Evolutionary conservation across 1,284 basidiomycete species (phyloP).

Genomic region (Abortiporus biennis): DNA sequence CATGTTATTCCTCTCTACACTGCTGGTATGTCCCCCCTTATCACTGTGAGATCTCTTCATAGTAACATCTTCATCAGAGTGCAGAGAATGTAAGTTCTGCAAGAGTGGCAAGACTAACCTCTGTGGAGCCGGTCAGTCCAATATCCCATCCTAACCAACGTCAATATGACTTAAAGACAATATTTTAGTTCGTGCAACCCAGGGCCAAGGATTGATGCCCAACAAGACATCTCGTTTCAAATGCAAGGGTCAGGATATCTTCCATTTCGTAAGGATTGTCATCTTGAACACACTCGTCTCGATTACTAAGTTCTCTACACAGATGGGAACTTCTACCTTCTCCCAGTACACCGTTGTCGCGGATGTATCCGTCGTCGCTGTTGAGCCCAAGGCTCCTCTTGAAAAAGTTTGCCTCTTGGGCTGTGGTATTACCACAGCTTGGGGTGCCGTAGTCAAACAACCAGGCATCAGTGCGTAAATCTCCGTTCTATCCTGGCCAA

Average conservation of each 20-base stretch:
- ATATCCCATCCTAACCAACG: background rate
- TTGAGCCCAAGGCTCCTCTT: constrained; percentile 82
- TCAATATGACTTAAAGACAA: constrained; percentile 7
- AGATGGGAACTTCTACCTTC: constrained; percentile 99
- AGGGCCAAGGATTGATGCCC: constrained; percentile 97
- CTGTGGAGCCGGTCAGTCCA: constrained; percentile 67
- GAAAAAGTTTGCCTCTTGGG: constrained; percentile 94
- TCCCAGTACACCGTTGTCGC: constrained; percentile 99
- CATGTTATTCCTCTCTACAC: constrained; percentile 95
- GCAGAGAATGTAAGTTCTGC: constrained; percentile 96
- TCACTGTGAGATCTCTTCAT: constrained; percentile 5
- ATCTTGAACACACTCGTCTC: constrained; percentile 3
- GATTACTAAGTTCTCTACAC: constrained; percentile 2
- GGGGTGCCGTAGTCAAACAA: constrained; percentile 83
- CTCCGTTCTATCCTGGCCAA: background rate
- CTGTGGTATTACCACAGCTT: constrained; percentile 97
- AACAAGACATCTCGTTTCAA: constrained; percentile 91
- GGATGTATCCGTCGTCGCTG: constrained; percentile 92
- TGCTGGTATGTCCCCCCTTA: constrained; percentile 49
- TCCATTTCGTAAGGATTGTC: constrained; percentile 88
- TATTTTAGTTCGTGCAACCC: constrained; percentile 76
- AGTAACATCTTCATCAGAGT: constrained; percentile 51
- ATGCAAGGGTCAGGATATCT: constrained; percentile 81
- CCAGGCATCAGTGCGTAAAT: constrained; percentile 66
- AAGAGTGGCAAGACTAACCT: constrained; percentile 98